Conservation (phyloP, 495 filamentous ascomycete species). For the Tirmania nivea region DNA sequence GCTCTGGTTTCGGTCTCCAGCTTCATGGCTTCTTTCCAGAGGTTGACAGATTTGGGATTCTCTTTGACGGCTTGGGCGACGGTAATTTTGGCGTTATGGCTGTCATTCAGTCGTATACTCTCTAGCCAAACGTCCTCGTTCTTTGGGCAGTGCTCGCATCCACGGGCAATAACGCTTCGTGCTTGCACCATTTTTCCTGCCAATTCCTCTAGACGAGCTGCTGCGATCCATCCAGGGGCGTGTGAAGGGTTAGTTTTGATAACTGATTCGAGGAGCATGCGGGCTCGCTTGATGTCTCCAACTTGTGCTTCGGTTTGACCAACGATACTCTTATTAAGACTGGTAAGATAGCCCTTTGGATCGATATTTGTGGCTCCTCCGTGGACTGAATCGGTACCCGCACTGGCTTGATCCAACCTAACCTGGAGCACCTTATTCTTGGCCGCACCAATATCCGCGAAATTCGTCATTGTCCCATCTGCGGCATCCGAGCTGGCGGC, state of each 20-base stretch:
- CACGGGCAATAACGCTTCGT: slow-evolving; percentile 60
- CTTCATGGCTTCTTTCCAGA: slow-evolving; percentile 92
- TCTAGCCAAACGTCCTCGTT: slow-evolving; percentile 92
- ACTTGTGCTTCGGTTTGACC: slow-evolving; percentile 62
- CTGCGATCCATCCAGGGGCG: slow-evolving; percentile 89
- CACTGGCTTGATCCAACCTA: slow-evolving; percentile 64
- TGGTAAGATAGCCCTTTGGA: slow-evolving; percentile 87
- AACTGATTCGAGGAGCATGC: slow-evolving; percentile 79
- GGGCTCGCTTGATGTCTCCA: slow-evolving; percentile 87
- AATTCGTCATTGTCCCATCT: slow-evolving; percentile 89
- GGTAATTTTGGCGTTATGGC: slow-evolving; percentile 82
- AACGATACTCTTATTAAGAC: slow-evolving; percentile 53
- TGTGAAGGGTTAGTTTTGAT: slow-evolving; percentile 91
- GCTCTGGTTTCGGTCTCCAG: slow-evolving; percentile 57
- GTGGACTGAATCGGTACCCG: slow-evolving; percentile 39
- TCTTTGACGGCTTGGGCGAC: slow-evolving; percentile 83
- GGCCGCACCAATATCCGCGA: slow-evolving; percentile 90
- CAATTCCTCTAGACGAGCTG: slow-evolving; percentile 75
- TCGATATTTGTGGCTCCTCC: slow-evolving; percentile 86
- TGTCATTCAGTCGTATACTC: slow-evolving; percentile 76
- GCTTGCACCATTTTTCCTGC: slow-evolving; percentile 79
- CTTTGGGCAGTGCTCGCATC: slow-evolving; percentile 75
- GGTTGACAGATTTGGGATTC: slow-evolving; percentile 64
- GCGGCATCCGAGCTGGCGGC: slow-evolving; percentile 28
- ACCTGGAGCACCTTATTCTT: slow-evolving; percentile 86